phyloP scores from a whole-genome alignment of 768 basidiomycete genomes.

The Scleroderma citrinum region DNA sequence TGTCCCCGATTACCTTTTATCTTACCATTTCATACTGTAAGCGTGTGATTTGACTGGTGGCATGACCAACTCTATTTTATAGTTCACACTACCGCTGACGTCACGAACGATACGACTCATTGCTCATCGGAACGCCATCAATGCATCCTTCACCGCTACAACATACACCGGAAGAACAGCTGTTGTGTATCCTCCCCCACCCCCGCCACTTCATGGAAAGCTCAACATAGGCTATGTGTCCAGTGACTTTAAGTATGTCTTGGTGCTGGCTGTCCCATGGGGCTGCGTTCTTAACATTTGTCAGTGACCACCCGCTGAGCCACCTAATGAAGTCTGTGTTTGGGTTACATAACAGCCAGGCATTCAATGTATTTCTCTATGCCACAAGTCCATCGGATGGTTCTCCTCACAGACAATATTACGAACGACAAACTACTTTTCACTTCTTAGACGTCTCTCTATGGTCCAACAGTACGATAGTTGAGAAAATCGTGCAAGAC shows the following conservation, averaged over 20 bases:
- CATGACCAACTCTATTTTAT: not conserved
- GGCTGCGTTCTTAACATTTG: not conserved
- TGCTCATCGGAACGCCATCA: conserved; percentile 42
- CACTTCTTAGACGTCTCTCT: conserved; percentile 39
- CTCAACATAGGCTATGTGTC: conserved; percentile 47
- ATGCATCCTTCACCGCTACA: conserved; percentile 38
- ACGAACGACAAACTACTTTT: conserved; percentile 32
- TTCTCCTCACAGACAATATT: conserved; percentile 37
- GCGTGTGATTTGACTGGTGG: conserved; percentile 5
- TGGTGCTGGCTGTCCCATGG: not conserved
- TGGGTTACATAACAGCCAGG: conserved; percentile 33
- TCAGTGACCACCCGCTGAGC: conserved; percentile 45
- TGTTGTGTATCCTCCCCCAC: conserved; percentile 35
- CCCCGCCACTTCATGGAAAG: conserved; percentile 34
- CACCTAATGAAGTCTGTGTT: conserved; percentile 51
- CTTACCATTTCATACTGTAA: conserved; percentile 45
- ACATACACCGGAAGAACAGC: conserved; percentile 24
- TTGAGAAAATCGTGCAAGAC: conserved; percentile 35
- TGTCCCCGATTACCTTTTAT: conserved; percentile 35
- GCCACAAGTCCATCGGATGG: conserved; percentile 45
- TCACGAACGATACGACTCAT: conserved; percentile 39
- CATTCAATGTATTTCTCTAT: conserved; percentile 40
- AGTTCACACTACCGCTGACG: conserved; percentile 44
- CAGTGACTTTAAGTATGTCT: conserved; percentile 38
- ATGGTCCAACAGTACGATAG: conserved; percentile 31